These are phyloP conservation scores for Alternaria brassicae DNA, from an alignment of 2,329 filamentous ascomycete species.

Conservation along the genomic window DNA sequence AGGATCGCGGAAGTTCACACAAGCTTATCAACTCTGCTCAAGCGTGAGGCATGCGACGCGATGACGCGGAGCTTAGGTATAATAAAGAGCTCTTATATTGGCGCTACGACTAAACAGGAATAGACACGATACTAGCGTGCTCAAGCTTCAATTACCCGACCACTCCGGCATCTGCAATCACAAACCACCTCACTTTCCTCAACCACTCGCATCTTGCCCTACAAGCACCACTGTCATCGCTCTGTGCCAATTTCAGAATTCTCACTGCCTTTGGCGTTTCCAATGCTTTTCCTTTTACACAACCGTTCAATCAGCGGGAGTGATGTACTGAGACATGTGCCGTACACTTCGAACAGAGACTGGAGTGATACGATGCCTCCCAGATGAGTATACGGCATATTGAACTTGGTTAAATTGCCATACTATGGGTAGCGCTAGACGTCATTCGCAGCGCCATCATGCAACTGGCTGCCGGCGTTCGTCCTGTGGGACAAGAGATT, in stretches of 20 bases:
- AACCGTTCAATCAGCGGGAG: background rate
- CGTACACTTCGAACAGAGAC: background rate
- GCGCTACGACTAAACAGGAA: slow-evolving; percentile 8
- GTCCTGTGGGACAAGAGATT: background rate
- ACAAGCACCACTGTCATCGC: background rate
- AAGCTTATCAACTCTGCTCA: slow-evolving; percentile 25
- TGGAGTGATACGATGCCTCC: background rate
- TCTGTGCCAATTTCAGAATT: background rate
- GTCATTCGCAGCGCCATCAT: background rate
- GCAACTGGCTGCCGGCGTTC: background rate
- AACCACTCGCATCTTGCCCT: slow-evolving; percentile 20
- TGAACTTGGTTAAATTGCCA: background rate
- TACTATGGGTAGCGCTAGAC: background rate
- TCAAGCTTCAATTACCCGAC: slow-evolving; percentile 19
- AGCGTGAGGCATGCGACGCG: slow-evolving; percentile 17
- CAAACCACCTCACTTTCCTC: slow-evolving; percentile 18
- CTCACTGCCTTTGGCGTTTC: background rate
- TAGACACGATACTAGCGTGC: slow-evolving; percentile 8
- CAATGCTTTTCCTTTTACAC: background rate
- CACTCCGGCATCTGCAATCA: slow-evolving; percentile 15
- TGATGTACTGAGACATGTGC: slow-evolving; percentile 1
- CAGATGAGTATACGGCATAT: background rate
- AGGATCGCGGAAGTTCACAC: slow-evolving; percentile 9
- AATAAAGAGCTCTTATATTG: slow-evolving; percentile 13
- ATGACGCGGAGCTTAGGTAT: slow-evolving; percentile 20